A percentile compares a stretch with the other conserved stretches of the same genome.
Conservation (phyloP, 352 stramenopile genomes). For the Globisporangium paroecandrum region DNA sequence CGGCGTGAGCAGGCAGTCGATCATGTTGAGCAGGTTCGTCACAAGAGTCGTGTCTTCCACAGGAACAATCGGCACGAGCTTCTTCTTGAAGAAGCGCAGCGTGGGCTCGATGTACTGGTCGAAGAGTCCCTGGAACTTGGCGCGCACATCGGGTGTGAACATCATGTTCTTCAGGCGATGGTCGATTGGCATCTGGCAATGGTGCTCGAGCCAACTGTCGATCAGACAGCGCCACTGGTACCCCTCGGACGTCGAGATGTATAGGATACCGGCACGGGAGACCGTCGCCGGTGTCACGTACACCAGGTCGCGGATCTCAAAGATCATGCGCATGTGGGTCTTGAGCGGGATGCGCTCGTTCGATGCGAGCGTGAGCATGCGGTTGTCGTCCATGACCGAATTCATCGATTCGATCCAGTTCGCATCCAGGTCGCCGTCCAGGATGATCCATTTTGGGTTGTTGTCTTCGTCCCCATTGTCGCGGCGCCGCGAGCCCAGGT, state of each 20-base stretch:
- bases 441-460: slow-evolving; percentile 96
- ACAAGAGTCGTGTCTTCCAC: slow-evolving; percentile 94
- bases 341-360: slow-evolving; percentile 97
- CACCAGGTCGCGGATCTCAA: slow-evolving; percentile 95
- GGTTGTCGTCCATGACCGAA: slow-evolving; percentile 97
- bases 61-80: slow-evolving; percentile 88
- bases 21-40: slow-evolving; percentile 93
- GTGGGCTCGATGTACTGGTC: slow-evolving; percentile 91
- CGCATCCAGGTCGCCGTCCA: slow-evolving; percentile 96
- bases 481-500: slow-evolving; percentile 89
- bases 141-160: slow-evolving; percentile 70
- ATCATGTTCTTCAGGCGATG: slow-evolving; percentile 71
- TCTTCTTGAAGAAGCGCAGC: slow-evolving; percentile 93
- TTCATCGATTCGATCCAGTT: slow-evolving; percentile 99
- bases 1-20: slow-evolving; percentile 88
- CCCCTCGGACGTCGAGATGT: slow-evolving; percentile 93
- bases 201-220: slow-evolving; percentile 87
- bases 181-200: slow-evolving; percentile 60
- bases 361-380: slow-evolving; percentile 94
- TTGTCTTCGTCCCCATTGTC: slow-evolving; percentile 87
- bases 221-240: slow-evolving; percentile 96
- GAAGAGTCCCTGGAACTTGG: slow-evolving; percentile 87
- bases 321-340: slow-evolving; percentile 96
- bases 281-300: slow-evolving; percentile 95
- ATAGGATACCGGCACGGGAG: slow-evolving; percentile 93